Base-by-base conservation (phyloP, 73 alveolate species). In the Halteria grandinella region DNA sequence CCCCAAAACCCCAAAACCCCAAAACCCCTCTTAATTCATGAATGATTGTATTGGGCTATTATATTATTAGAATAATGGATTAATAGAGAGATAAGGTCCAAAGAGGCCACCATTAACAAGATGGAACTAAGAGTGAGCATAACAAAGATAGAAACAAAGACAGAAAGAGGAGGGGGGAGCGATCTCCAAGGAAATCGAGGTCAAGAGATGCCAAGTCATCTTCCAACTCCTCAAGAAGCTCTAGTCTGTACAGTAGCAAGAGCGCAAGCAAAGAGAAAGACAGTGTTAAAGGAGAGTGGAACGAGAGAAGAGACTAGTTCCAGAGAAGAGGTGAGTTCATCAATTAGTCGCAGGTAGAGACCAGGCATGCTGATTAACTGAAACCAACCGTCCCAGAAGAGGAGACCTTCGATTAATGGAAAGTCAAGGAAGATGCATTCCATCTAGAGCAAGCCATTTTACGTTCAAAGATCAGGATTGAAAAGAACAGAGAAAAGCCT, bases 401-500 rank as follows among this genome's bases (percentile, higher is more conserved):
- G 6, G 75, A 57, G 1, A 29, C 49, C 2, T 57, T n/a, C 57
- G 85, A 39, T 11, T 73, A 54, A n/a, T 79, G 83, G 89, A 86
- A 69, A 55, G 80, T 62, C 28, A 77, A 88, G 76, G 94, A 91
- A 66, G 86, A 78, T n/a, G 60, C 62, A 37, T 91, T 90, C 72
- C 81, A 83, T 48, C 72, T 88, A 47, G 83, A 91, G 63, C 79
- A 88, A 49, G 90, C 77, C 49, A 78, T 88, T 48, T 63, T 88
- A 40, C 75, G 95, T 48, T 83, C 87, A 41, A 92, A 91, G 55
- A 85, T 88, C 28, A 66, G 97, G 33, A 83, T 91, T 41, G 85
- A 83, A 41, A 69, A 62, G 43, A 87, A 89, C 27, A 77, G 95
- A 75, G 95, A 84, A 58, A 71, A 77, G 45, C 91, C 93, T 37